Evolutionary conservation across 192 early-diverging fungal genomes (phyloP), one percentile per base, ranked within the genome.

Genomic region (Phycomyces blakesleeanus): DNA sequence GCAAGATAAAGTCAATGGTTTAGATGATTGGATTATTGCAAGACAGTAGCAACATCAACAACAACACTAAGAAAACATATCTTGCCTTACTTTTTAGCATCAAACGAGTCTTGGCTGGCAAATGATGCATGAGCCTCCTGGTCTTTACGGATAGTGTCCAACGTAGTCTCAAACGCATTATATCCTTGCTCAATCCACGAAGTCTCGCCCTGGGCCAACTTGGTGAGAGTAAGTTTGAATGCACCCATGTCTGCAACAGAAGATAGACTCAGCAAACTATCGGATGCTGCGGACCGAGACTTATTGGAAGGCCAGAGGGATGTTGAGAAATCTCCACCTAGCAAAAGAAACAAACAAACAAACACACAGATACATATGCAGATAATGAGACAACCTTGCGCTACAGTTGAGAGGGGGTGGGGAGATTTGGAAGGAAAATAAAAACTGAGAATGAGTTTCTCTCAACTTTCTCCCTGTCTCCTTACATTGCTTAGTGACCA

Each of bases 271-370:
- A 63, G 63, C 14, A 70, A 29, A 9, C 15, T 40, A 27, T 58
- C 37, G 25, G 59, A 18, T 10, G 53, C n/a, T 0, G 41, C 24
- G 40, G 16, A 39, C 26, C 51, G 58, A 26, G 40, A 14, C 15
- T 44, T 34, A 12, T n/a, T 39, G 21, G 56, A 29, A 25, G 73
- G 63, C 73, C 73, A 75, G 0, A 75, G 50, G 38, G 55, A 2
- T n/a, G 59, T 34, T 25, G 61, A 51, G 10, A 75, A 21, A 18
- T 65, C 51, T 25, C 5, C 49, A 2, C 26, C 38, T 16, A 34
- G 44, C 44, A n/a, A 47, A 3, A 47, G 5, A 47, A 11, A 3
- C 15, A 34, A 34, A 34, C 29, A 34, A 34, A 34, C 2, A 34
- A 34, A 34, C 7, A n/a, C n/a, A n/a, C n/a, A n/a, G n/a, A n/a